Evolutionary conservation across 1,139 yeast species (phyloP), one percentile per base, ranked within the genome.

Genomic region (Zygoascus sp.): DNA sequence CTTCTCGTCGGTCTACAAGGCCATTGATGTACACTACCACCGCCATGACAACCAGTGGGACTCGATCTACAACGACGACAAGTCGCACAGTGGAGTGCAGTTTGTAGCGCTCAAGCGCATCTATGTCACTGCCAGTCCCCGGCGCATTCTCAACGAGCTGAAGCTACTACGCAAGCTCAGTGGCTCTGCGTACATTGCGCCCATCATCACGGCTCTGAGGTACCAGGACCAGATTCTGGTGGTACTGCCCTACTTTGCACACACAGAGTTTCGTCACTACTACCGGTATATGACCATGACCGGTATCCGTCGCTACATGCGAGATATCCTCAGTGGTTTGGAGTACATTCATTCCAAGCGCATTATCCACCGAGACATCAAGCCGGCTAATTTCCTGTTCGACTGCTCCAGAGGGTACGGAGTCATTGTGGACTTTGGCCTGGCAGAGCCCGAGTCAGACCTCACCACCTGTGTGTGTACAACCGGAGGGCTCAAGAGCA

Each of bases 101-200:
- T 74, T 79, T 46, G 98, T 94, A 50, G 99, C 99, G 4, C 72
- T 92, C 56, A 92, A 92, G 65, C 81, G 94, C 60, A 89, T 92
- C 46, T 90, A 90, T 64, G 98, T 90, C 22, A 94, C 98, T 0
- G 87, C 97, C 1, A 88, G 97, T 5, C 97, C 97, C 0, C 81
- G 79, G 54, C 76, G 99, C 63, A 90, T 92, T 44, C 80, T 79
- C 58, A 89, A 89, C 64, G 99, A 92, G 65, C 74, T 92, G 55
- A 83, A 83, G 55, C 70, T 92, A 45, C 73, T 92, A 32, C 82
- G 83, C 61, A 76, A 76, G 50, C 68, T 90, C 43, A 61, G 75
- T 11, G 89, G 90, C 1, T 81, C 83, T 52, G 73, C 79, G 1
- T 79, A 83, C 52, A 89, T 92, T 40, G 95, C 96, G 1, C 96